These are phyloP conservation scores for Penicillium rolfsii DNA, from an alignment of 2,329 filamentous ascomycete species.

Conservation along the genomic window DNA sequence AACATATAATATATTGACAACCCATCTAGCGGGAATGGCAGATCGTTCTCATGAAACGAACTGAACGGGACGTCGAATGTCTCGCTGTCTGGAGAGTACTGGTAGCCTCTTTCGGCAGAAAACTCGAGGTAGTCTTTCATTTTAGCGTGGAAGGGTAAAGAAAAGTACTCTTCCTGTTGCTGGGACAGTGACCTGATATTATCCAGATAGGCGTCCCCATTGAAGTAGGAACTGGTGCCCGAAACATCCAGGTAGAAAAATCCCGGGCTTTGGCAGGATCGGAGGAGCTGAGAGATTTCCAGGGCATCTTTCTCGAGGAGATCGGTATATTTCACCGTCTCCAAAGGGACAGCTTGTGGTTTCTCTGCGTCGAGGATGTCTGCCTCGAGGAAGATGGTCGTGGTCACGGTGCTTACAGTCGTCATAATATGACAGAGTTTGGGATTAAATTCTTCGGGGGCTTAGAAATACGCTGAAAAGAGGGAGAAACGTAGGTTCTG, in stretches of 20 bases:
- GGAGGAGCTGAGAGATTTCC: slow-evolving; percentile 4
- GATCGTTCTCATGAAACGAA: not conserved
- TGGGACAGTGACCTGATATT: not conserved
- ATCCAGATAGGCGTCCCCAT: slow-evolving; percentile 1
- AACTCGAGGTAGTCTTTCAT: not conserved
- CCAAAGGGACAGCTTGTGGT: not conserved
- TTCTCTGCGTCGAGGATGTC: slow-evolving; percentile 2
- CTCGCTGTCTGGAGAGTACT: not conserved
- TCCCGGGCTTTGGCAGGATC: slow-evolving; percentile 3
- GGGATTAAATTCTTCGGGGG: not conserved
- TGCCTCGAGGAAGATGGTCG: slow-evolving; percentile 3
- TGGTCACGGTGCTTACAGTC: slow-evolving; percentile 2
- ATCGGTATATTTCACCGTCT: not conserved
- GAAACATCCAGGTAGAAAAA: slow-evolving; percentile 6
- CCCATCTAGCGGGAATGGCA: not conserved
- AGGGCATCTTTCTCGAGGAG: slow-evolving; percentile 3
- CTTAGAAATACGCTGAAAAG: not conserved
- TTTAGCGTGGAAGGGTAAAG: not conserved
- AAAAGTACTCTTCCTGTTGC: slow-evolving; percentile 1
- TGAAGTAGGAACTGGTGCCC: not conserved
- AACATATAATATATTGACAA: not conserved
- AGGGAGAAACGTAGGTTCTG: not conserved
- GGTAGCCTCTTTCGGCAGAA: not conserved
- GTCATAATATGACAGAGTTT: not conserved
- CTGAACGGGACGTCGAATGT: not conserved